Evolutionary conservation across 192 early-diverging fungal genomes (phyloP).

Genomic region (Rhizoclosmatium globosum): DNA sequence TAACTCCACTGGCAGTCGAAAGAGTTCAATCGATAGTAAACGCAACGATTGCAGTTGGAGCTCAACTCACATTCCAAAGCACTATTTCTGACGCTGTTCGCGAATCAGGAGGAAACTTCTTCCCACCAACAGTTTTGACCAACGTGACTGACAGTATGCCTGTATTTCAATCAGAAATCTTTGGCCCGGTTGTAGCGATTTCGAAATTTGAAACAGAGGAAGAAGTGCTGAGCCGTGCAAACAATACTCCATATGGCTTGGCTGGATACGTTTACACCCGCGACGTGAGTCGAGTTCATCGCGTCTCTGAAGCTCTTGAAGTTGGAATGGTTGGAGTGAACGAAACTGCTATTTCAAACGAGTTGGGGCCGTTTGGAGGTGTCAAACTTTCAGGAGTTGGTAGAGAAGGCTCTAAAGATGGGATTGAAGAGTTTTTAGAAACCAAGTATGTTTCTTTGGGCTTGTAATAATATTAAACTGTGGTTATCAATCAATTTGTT

Average conservation of each 20-base stretch:
- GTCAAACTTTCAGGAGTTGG: slow-evolving; percentile 77
- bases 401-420: slow-evolving; percentile 72
- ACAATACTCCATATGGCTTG: slow-evolving; percentile 76
- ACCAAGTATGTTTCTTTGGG: slow-evolving; percentile 69
- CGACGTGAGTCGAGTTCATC: slow-evolving; percentile 77
- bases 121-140: slow-evolving; percentile 81
- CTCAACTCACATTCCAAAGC: slow-evolving; percentile 35
- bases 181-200: slow-evolving; percentile 89
- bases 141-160: slow-evolving; percentile 74
- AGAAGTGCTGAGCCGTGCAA: slow-evolving; percentile 75
- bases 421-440: slow-evolving; percentile 74
- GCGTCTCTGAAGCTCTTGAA: slow-evolving; percentile 82
- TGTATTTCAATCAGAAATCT: slow-evolving; percentile 83
- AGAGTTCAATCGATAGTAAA: slow-evolving; percentile 75
- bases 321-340: slow-evolving; percentile 94
- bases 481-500: too few relatives aligned
- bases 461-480: neutral
- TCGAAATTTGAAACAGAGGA: slow-evolving; percentile 81
- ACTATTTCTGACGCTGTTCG: neutral
- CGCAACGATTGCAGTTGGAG: slow-evolving; percentile 79
- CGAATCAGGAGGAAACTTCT: slow-evolving; percentile 73
- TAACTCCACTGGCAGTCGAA: slow-evolving; percentile 70
- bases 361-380: slow-evolving; percentile 77
- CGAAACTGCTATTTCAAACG: slow-evolving; percentile 57
- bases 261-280: slow-evolving; percentile 87